phyloP scores from a whole-genome alignment of 148 eudicot species.

The Amaranthus palmeri region DNA sequence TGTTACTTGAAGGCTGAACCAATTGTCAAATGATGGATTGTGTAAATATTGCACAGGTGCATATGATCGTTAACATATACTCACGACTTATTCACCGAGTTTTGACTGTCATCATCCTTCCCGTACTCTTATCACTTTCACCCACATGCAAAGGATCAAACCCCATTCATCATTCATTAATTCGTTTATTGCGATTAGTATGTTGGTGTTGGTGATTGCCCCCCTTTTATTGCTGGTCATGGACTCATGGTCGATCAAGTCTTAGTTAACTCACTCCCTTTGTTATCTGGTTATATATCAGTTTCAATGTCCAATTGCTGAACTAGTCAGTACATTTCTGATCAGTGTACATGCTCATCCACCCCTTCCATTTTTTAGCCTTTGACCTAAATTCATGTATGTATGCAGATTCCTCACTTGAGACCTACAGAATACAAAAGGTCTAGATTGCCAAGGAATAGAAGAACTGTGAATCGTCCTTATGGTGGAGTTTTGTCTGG shows the following conservation, averaged over 20 bases:
- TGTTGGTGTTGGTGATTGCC: neutral
- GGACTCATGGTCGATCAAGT: no score
- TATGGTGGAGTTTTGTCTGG: conserved; percentile 78
- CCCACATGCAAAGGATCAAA: neutral
- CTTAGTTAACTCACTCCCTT: no score
- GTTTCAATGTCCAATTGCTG: no score
- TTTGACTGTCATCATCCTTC: neutral
- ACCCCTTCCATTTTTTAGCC: neutral
- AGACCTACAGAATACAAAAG: conserved; percentile 79
- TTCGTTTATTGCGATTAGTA: conserved; percentile 19
- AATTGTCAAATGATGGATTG: conserved; percentile 37
- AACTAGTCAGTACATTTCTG: no score
- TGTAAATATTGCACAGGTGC: conserved; percentile 33
- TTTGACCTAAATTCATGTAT: neutral
- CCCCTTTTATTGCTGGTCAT: no score
- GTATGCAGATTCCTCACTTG: conserved; percentile 67
- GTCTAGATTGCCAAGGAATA: conserved; percentile 64
- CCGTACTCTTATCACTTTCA: neutral
- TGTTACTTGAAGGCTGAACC: no score
- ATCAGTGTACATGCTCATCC: no score
- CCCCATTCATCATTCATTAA: neutral
- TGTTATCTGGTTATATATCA: no score
- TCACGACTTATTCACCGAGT: neutral
- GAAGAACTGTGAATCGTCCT: conserved; percentile 79
- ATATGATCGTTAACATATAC: conserved; percentile 20